Evolutionary conservation across 805 yeast genomes (phyloP).

Genomic region (Hanseniaspora occidentalis): DNA sequence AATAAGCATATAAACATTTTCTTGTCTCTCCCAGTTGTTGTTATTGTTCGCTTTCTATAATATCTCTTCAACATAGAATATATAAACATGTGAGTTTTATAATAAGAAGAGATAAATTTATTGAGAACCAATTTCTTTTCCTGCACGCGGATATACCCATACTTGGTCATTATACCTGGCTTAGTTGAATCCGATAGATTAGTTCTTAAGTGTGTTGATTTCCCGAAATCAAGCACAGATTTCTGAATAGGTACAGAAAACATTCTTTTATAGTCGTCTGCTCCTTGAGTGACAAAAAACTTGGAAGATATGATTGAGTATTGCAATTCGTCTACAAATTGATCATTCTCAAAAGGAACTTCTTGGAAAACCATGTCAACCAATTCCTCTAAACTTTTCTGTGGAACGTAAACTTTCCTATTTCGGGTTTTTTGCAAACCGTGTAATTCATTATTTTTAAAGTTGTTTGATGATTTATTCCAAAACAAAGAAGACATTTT

Average conservation of each 20-base stretch:
- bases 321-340: slow-evolving; percentile 38
- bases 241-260: slow-evolving; percentile 2
- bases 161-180: neutral
- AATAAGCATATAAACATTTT: neutral
- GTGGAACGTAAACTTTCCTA: no score
- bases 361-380: slow-evolving; percentile 9
- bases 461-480: no score
- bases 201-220: neutral
- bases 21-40: neutral
- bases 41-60: neutral
- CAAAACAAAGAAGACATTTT: no score
- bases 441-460: no score
- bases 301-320: slow-evolving; percentile 36
- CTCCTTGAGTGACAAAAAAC: slow-evolving; percentile 12
- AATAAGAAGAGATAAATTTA: neutral
- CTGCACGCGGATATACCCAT: neutral
- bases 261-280: slow-evolving; percentile 11
- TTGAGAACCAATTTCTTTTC: neutral
- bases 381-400: neutral
- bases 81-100: neutral
- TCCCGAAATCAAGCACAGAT: slow-evolving; percentile 6
- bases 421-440: no score
- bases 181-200: neutral
- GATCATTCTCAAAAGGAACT: slow-evolving; percentile 8
- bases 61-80: neutral